A percentile compares a stretch with the other conserved stretches of the same genome.
Evolutionary conservation across 805 yeast genomes (phyloP).

Genomic region (Cyberlindnera sargentensis): DNA sequence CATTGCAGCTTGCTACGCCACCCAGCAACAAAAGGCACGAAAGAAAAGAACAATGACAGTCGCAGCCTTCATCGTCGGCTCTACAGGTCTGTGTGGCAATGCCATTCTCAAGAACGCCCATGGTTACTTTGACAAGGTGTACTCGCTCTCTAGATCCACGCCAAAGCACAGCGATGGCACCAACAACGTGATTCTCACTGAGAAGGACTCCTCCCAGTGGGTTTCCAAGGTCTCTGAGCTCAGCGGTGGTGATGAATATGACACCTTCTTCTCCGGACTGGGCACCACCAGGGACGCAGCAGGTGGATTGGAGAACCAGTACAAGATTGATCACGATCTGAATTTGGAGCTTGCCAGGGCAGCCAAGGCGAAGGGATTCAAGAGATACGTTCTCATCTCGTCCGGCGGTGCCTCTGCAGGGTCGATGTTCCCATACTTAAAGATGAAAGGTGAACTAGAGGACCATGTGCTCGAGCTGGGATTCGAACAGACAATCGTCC

Average conservation of each 20-base stretch:
- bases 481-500: conserved; percentile 66
- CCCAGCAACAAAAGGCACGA: too few species aligned
- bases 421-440: conserved; percentile 55
- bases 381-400: conserved; percentile 62
- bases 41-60: background rate
- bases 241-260: conserved; percentile 21
- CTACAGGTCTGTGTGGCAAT: conserved; percentile 75
- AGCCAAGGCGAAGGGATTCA: conserved; percentile 63
- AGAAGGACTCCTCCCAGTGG: conserved; percentile 48
- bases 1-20: too few species aligned
- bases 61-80: conserved; percentile 44
- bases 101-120: conserved; percentile 40
- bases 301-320: conserved; percentile 66
- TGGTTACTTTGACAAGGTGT: conserved; percentile 33
- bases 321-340: conserved; percentile 66
- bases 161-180: conserved; percentile 8
- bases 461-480: conserved; percentile 52
- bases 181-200: conserved; percentile 31
- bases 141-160: conserved; percentile 45
- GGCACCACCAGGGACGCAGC: conserved; percentile 73
- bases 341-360: conserved; percentile 63
- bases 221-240: conserved; percentile 24
- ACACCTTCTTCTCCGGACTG: conserved; percentile 53
- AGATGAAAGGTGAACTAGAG: conserved; percentile 73
- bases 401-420: conserved; percentile 52